Evolutionary conservation across 306 rosid species (phyloP), one percentile per base, ranked within the genome.

Genomic region (Pterocarpus macrocarpus): DNA sequence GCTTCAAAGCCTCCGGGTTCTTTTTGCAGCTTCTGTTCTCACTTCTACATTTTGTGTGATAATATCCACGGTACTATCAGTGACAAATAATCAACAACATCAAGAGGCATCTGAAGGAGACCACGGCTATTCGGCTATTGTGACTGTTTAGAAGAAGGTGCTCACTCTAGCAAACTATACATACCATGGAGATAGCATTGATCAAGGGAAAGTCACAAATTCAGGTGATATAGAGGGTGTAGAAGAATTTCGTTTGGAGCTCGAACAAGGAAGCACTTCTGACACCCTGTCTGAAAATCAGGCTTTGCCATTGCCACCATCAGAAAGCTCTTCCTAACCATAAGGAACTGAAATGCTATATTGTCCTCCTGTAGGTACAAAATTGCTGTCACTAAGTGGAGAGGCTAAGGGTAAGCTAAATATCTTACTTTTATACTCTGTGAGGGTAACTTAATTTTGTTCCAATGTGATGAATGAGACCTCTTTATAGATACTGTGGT

Each of bases 301-400:
- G n/a, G 66, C 66, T 61, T n/a, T n/a, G n/a, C n/a, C n/a, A n/a
- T 63, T 63, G 43, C 22, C 22, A 63, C 43, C 44, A 63, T 32
- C 49, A 35, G 12, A 64, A 16, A 55, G 15, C 64, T 58, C 64
- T 58, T 28, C 64, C 64, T 30, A 4, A 10, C 36, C 36, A 28
- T 28, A 58, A 58, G 64, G 64, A 58, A 30, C 64, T 22, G 36
- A 58, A 58, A 16, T 55, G 61, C 61, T 16, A 5, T 14, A 17
- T 55, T 1, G 30, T 4, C 61, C 17, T 16, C 10, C 61, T n/a
- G 10, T 55, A 5, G 61, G 61, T n/a, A 6, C 32, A 16, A 55
- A 36, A 55, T 55, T 55, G 30, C 32, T 55, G 61, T n/a, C 32
- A 55, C 32, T n/a, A n/a, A 55, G 61, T 5, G n/a, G n/a, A 55